Evolutionary conservation across 1,284 basidiomycete species (phyloP), one percentile per base, ranked within the genome.

Genomic region (Sanghuangporus sanghuang): DNA sequence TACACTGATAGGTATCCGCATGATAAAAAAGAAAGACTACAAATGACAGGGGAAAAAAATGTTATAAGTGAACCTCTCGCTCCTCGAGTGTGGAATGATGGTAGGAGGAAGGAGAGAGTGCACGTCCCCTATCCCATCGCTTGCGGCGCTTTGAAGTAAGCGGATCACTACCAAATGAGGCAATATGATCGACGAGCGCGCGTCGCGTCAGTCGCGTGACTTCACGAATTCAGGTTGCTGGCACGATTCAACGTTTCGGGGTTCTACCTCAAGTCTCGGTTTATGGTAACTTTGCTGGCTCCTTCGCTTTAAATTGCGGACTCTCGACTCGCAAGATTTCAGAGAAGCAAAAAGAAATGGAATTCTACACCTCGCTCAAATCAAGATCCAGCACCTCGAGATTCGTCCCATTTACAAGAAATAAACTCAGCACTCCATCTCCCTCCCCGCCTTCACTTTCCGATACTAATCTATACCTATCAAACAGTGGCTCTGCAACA

Each of bases 401-500:
- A 42, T 72, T 67, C 42, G 71, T 76, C 54, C 74, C 74, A 64
- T 77, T 77, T 38, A 77, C 70, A 61, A 78, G 50, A 62, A 73
- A 76, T 66, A 77, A 57, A 61, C 77, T 78, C 66, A 78, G 66
- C 40, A 77, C 70, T 5, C 73, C 75, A 61, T 77, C 75, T 16
- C 64, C 64, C 36, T 60, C 59, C 55, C 76, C 75, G 8, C 64
- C 64, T 27, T 56, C 59, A 11, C 27, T 44, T 39, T 5, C 40
- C n/a, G 64, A 56, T 11, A 63, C 65, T 54, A 78, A 59, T 66
- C 76, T 67, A 59, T 77, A 75, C 40, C 76, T 68, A 66, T 78
- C 77, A 59, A 76, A 75, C 50, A 79, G 68, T 59, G 75, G 75
- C 68, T 79, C 78, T 69, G 73, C 74, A 1, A 63, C 71, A 61